These are phyloP conservation scores for Salix caprea DNA, from an alignment of 345 rosid species.

Conservation along the genomic window DNA sequence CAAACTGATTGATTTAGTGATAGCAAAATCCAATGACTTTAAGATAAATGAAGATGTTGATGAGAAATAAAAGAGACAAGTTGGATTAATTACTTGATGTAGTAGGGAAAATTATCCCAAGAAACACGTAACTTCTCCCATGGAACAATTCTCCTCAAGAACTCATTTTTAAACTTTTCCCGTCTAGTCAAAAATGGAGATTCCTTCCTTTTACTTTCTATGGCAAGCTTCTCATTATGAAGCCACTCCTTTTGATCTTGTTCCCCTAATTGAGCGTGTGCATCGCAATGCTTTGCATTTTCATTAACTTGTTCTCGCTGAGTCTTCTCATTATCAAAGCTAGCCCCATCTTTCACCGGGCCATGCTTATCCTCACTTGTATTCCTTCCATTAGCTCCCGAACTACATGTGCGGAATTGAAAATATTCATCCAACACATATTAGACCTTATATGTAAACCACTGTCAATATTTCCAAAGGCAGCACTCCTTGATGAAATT, in stretches of 20 bases:
- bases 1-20: slow-evolving; percentile 6
- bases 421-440: slow-evolving; percentile 22
- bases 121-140: slow-evolving; percentile 91
- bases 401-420: slow-evolving; percentile 60
- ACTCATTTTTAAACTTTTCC: slow-evolving; percentile 75
- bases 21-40: slow-evolving; percentile 6
- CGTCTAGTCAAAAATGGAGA: slow-evolving; percentile 64
- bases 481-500: slow-evolving; percentile 19
- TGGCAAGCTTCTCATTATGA: slow-evolving; percentile 59
- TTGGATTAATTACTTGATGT: slow-evolving; percentile 59
- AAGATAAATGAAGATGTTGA: neutral
- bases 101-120: slow-evolving; percentile 89
- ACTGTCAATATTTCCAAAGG: slow-evolving; percentile 18
- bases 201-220: slow-evolving; percentile 74
- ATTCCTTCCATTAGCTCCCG: slow-evolving; percentile 80
- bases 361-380: slow-evolving; percentile 63
- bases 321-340: slow-evolving; percentile 42
- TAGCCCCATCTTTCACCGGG: slow-evolving; percentile 45
- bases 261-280: slow-evolving; percentile 70
- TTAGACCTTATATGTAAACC: slow-evolving; percentile 18
- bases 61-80: slow-evolving; percentile 5
- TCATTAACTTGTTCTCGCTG: slow-evolving; percentile 22
- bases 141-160: slow-evolving; percentile 72
- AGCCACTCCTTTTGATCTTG: slow-evolving; percentile 98
- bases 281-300: slow-evolving; percentile 38